These are phyloP conservation scores for Xerocomellus intermedius DNA, from an alignment of 768 basidiomycete species.

Conservation along the genomic window DNA sequence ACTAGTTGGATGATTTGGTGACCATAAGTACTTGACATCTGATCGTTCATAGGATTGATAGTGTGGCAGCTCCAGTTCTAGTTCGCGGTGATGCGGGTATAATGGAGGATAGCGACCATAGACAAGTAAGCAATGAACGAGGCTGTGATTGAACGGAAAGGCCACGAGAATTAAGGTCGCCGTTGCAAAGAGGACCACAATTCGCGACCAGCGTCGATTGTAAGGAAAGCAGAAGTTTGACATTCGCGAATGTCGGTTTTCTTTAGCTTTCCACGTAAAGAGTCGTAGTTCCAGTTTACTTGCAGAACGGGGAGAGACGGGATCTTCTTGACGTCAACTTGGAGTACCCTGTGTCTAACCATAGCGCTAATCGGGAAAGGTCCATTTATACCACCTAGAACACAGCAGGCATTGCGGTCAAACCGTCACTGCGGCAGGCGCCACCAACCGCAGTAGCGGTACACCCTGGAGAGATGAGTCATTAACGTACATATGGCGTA, in stretches of 20 bases:
- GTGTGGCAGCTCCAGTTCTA: slow-evolving; percentile 41
- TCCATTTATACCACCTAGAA: no score
- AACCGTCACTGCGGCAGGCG: no score
- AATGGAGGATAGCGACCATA: slow-evolving; percentile 37
- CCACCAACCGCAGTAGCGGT: no score
- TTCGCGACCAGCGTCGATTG: slow-evolving; percentile 3
- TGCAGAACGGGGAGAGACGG: neutral
- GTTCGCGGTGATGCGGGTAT: slow-evolving; percentile 37
- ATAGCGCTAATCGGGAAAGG: neutral
- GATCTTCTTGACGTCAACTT: neutral
- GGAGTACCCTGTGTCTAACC: neutral
- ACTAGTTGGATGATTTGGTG: slow-evolving; percentile 42
- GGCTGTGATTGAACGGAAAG: slow-evolving; percentile 25
- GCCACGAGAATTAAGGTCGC: slow-evolving; percentile 11
- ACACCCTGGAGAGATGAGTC: no score
- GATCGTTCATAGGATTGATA: slow-evolving; percentile 35
- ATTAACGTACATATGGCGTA: no score
- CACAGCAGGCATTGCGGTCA: no score
- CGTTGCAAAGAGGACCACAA: slow-evolving; percentile 3
- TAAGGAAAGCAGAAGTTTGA: neutral
- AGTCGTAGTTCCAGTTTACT: neutral
- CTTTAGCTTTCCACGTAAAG: neutral
- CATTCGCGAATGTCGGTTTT: neutral
- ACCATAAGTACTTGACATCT: slow-evolving; percentile 41
- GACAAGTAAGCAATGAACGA: slow-evolving; percentile 11